Base-by-base conservation (phyloP, 768 basidiomycete species). In the Mycena latifolia region DNA sequence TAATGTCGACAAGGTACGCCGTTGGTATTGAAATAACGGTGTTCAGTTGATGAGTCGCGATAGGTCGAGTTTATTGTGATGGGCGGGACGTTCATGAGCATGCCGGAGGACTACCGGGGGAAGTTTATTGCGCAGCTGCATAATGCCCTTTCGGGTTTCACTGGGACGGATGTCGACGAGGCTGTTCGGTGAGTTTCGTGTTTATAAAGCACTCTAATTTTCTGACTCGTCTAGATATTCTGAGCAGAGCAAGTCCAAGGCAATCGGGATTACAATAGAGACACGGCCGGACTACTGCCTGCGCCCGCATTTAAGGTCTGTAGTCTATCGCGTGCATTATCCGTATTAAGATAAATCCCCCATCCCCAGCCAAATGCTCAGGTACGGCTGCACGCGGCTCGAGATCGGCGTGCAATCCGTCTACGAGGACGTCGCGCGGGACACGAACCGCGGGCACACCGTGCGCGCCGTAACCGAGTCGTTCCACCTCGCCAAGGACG, bases 41-140 rank as follows among this genome's bases (percentile, higher is more conserved):
- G 33, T n/a, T 15, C 22, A 5, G 5, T 48, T 22, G 10, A 2
- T 39, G 37, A 46, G 0, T 17, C 18, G 45, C 1, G 5, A 8
- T 12, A 93, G 93, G 91, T 95, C 31, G 93, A 94, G 72, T 92
- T 91, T 71, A 98, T 98, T 69, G 86, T 97, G 66, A 98, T 98
- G 98, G 98, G 98, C 25, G 98, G 98, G 48, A 99, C 98, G 14
- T 99, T 99, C 78, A 98, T 99, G 96, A 98, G 96, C 75, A 97
- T 98, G 92, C 93, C 96, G 39, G 96, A 99, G 77, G 94, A 95
- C 48, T 99, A 99, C 76, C 88, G 98, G 65, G 89, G 88, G 65
- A 90, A 93, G 69, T 99, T 99, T 70, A 87, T 99, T 59, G 96
- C 97, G 1, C 96, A 98, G 66, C 83, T 99, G 60, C 98, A 99